These are phyloP conservation scores for Erysimum pusillum DNA, from an alignment of 441 rosid species.

Conservation along the genomic window DNA sequence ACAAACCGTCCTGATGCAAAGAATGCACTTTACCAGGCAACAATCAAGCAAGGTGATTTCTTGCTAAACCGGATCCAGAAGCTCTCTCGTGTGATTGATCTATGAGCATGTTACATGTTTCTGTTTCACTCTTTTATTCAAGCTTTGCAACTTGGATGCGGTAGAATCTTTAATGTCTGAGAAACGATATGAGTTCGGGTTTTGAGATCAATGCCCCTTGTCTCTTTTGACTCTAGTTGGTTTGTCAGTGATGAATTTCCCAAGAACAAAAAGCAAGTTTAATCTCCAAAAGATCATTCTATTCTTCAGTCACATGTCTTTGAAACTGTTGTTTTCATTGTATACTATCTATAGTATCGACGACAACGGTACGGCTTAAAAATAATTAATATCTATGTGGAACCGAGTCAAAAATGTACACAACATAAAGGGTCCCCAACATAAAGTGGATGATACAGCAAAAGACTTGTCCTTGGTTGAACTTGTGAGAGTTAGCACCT, in stretches of 20 bases:
- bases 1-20: conserved; percentile 96
- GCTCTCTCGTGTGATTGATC: conserved; percentile 94
- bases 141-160: conserved; percentile 15
- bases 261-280: conserved; percentile 31
- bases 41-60: conserved; percentile 98
- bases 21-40: conserved; percentile 97
- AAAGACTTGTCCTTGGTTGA: too few relatives aligned
- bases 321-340: not conserved
- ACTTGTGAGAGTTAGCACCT: too few relatives aligned
- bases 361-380: not conserved
- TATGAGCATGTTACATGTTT: conserved; percentile 54
- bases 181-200: conserved; percentile 17
- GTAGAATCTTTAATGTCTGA: conserved; percentile 27
- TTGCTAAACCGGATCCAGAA: conserved; percentile 94
- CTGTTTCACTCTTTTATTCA: conserved; percentile 23
- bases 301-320: not conserved
- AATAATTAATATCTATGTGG: not conserved
- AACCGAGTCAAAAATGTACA: too few relatives aligned
- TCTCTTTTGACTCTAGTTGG: conserved; percentile 30
- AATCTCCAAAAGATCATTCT: not conserved
- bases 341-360: not conserved
- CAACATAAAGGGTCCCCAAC: too few relatives aligned
- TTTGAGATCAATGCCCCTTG: conserved; percentile 12
- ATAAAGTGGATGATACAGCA: too few relatives aligned
- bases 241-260: conserved; percentile 28